phyloP scores from a whole-genome alignment of 176 grass and related monocot genomes.

The Musa schizocarpa region DNA sequence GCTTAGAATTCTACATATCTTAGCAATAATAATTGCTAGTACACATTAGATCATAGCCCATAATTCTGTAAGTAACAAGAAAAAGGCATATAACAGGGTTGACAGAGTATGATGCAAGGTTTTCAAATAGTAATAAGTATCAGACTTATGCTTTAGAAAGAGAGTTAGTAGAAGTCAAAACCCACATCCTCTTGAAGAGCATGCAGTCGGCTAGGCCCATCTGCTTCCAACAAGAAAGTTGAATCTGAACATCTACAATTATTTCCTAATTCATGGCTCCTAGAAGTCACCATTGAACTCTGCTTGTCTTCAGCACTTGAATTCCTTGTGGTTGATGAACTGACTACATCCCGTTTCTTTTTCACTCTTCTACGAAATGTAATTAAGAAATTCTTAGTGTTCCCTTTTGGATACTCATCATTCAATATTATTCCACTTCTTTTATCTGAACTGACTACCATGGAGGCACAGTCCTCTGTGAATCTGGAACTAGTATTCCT shows the following conservation, averaged over 20 bases:
- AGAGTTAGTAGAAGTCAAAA: background rate
- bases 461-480: background rate
- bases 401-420: conserved; percentile 3
- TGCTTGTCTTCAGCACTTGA: background rate
- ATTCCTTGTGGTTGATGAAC: background rate
- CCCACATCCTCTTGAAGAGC: conserved; percentile 7
- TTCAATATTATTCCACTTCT: background rate
- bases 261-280: conserved; percentile 1
- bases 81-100: too few species aligned
- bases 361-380: conserved; percentile 17
- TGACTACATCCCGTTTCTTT: conserved; percentile 2
- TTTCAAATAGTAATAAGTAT: background rate
- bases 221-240: background rate
- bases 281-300: background rate
- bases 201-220: background rate
- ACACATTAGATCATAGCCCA: background rate
- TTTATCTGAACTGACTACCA: background rate
- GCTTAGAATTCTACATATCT: background rate
- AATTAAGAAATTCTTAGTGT: conserved; percentile 2
- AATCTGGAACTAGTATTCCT: background rate
- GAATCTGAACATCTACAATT: conserved; percentile 1
- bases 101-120: too few species aligned
- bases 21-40: background rate
- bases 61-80: background rate
- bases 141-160: background rate